A percentile compares a stretch with the other conserved stretches of the same genome.
Evolutionary conservation across 176 grass and related monocot species (phyloP).

Genomic region (Raddia guianensis): DNA sequence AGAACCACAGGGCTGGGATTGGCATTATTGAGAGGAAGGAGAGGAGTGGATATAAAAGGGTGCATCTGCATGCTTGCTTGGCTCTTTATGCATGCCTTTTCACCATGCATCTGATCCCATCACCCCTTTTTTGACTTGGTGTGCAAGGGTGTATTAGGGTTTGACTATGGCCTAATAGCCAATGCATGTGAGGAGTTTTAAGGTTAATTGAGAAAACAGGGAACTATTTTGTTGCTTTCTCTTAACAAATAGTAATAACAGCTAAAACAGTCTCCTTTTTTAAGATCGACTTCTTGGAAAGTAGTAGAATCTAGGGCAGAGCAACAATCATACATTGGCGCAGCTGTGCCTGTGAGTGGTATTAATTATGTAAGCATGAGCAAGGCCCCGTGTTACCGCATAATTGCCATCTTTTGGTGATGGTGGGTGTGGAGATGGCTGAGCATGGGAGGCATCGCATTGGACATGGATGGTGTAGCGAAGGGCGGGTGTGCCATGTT

Average conservation of each 20-base stretch:
- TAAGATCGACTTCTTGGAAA: background rate
- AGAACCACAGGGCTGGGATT: background rate
- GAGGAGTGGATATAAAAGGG: constrained; percentile 17
- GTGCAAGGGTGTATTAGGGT: constrained; percentile 8
- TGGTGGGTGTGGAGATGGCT: constrained; percentile 17
- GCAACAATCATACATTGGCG: constrained; percentile 23
- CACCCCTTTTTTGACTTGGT: constrained; percentile 29
- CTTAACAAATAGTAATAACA: background rate
- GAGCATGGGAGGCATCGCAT: constrained; percentile 47
- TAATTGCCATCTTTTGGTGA: constrained; percentile 35
- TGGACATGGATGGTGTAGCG: constrained; percentile 37
- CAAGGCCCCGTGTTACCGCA: constrained; percentile 25
- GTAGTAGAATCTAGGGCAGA: background rate
- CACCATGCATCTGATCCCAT: background rate
- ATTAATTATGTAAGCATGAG: constrained; percentile 20
- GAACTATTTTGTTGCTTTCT: background rate
- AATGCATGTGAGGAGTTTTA: constrained; percentile 24
- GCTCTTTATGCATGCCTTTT: constrained; percentile 45
- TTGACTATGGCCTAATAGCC: constrained; percentile 36
- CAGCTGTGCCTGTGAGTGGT: background rate
- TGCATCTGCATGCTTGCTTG: constrained; percentile 35
- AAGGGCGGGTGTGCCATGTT: no score
- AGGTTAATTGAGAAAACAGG: constrained; percentile 7
- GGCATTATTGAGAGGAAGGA: constrained; percentile 10
- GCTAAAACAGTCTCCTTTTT: background rate